Conservation (phyloP, 371 early-diverging fungal species). For the Mucor racemosus region DNA sequence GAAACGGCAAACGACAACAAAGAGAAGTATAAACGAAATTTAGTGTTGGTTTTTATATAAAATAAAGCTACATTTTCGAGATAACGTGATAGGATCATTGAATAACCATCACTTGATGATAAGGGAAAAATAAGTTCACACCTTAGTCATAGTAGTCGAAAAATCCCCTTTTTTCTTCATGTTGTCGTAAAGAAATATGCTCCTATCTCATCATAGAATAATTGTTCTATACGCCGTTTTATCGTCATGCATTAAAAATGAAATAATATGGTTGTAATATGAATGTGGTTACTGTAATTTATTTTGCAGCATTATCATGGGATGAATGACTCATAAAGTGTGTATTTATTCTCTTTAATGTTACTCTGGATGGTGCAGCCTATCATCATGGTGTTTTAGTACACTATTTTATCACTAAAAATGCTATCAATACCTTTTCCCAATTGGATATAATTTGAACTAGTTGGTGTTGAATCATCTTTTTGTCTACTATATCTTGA, state of each 20-base stretch:
- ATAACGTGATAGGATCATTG: slow-evolving; percentile 28
- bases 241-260: slow-evolving; percentile 13
- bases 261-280: neutral
- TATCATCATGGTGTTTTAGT: slow-evolving; percentile 9
- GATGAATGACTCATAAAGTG: slow-evolving; percentile 58
- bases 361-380: slow-evolving; percentile 61
- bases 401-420: neutral
- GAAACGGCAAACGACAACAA: slow-evolving; percentile 9
- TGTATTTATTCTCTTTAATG: slow-evolving; percentile 68
- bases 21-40: neutral
- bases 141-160: neutral
- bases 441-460: slow-evolving; percentile 71
- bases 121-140: neutral
- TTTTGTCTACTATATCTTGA: slow-evolving; percentile 57
- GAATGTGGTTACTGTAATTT: neutral
- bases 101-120: slow-evolving; percentile 3
- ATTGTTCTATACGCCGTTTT: slow-evolving; percentile 1
- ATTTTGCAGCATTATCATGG: slow-evolving; percentile 6
- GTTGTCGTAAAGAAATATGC: neutral
- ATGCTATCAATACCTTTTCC: slow-evolving; percentile 43
- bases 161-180: neutral
- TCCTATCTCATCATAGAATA: neutral
- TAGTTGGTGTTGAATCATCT: slow-evolving; percentile 65
- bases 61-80: neutral
- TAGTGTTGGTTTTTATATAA: neutral